phyloP scores from a whole-genome alignment of 768 basidiomycete genomes.

The Tylopilus cervinicoccineus region DNA sequence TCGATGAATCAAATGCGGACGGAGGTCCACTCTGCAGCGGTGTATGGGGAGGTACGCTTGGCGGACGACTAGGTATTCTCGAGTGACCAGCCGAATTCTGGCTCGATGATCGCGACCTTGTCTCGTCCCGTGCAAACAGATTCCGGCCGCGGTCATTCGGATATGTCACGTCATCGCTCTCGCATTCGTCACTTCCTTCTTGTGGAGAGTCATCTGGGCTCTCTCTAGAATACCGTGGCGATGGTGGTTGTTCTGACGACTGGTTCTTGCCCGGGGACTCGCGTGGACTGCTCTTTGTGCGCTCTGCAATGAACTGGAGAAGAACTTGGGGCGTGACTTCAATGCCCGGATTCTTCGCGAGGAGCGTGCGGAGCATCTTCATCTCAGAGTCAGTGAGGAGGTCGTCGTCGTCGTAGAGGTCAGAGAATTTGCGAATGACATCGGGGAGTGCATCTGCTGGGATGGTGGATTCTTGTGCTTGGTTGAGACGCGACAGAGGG shows the following conservation, averaged over 20 bases:
- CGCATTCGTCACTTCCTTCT: constrained; percentile 34
- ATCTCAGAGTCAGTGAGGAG: constrained; percentile 66
- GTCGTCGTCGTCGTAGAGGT: constrained; percentile 54
- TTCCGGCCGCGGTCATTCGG: constrained; percentile 39
- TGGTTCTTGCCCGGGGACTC: constrained; percentile 24
- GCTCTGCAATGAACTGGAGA: constrained; percentile 59
- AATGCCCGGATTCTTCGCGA: constrained; percentile 57
- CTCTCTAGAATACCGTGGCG: constrained; percentile 15
- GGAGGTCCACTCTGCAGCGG: constrained; percentile 35
- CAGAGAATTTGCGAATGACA: constrained; percentile 60
- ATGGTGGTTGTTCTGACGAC: constrained; percentile 6
- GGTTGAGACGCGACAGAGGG: constrained; percentile 54
- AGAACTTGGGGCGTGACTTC: constrained; percentile 67
- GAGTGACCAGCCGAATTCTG: constrained; percentile 47
- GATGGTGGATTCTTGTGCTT: constrained; percentile 58
- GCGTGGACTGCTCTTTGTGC: constrained; percentile 40
- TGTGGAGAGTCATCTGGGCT: constrained; percentile 34
- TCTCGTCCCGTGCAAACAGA: constrained; percentile 19
- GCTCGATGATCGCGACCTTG: constrained; percentile 54
- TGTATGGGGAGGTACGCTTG: constrained; percentile 56
- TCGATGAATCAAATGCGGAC: constrained; percentile 67
- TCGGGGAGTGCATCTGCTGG: constrained; percentile 70
- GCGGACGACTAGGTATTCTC: constrained; percentile 43
- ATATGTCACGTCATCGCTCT: constrained; percentile 33
- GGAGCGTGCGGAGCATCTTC: constrained; percentile 51